These are phyloP conservation scores for Melocanna baccifera DNA, from an alignment of 176 grass and related monocot genomes.

Conservation along the genomic window DNA sequence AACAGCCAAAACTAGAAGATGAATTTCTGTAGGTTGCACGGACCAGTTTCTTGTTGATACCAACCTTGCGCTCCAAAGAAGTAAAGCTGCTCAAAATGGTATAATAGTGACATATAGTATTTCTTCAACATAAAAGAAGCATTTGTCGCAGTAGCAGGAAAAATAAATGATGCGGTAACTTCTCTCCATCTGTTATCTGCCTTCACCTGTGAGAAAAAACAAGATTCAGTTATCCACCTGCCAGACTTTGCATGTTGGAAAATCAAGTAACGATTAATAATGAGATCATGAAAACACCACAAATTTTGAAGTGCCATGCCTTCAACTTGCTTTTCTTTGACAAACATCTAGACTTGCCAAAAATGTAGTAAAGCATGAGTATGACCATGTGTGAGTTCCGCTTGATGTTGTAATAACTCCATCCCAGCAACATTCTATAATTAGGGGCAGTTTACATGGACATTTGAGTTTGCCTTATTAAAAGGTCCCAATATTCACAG, in stretches of 20 bases:
- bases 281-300: constrained; percentile 25
- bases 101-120: constrained; percentile 78
- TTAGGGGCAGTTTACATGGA: background rate
- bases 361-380: background rate
- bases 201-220: constrained; percentile 61
- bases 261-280: constrained; percentile 12
- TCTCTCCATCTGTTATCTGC: constrained; percentile 85
- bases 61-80: constrained; percentile 63
- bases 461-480: background rate
- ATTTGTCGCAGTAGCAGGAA: constrained; percentile 83
- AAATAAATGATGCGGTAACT: constrained; percentile 81
- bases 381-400: background rate
- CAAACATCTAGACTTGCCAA: background rate
- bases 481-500: background rate
- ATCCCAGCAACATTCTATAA: background rate
- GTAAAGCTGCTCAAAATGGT: constrained; percentile 89
- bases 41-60: constrained; percentile 48
- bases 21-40: constrained; percentile 23
- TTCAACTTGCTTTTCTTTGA: constrained; percentile 23
- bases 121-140: constrained; percentile 91
- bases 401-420: background rate
- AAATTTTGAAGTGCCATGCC: constrained; percentile 4
- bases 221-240: constrained; percentile 12
- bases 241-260: constrained; percentile 18
- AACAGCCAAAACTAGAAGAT: constrained; percentile 13